phyloP scores from a whole-genome alignment of 331 rosid species.

The Malus hybrid region DNA sequence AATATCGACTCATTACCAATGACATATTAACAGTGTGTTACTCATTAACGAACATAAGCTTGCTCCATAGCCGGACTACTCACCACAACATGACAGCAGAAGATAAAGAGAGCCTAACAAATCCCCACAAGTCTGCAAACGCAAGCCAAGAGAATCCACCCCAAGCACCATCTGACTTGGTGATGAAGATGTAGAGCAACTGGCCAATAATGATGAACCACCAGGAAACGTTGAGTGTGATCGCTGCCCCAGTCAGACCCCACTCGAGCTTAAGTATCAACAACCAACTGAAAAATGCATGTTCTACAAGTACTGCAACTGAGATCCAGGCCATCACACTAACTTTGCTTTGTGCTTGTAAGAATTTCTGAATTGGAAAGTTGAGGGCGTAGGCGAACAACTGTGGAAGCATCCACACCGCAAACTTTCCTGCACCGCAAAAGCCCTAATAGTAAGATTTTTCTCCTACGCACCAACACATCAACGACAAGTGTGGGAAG shows the following conservation, averaged over 20 bases:
- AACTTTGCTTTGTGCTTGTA: constrained; percentile 73
- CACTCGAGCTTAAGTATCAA: constrained; percentile 52
- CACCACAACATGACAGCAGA: constrained; percentile 87
- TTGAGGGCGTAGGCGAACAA: constrained; percentile 68
- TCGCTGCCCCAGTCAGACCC: constrained; percentile 72
- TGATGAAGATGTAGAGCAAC: constrained; percentile 44
- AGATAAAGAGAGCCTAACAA: constrained; percentile 72
- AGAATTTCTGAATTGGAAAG: constrained; percentile 72
- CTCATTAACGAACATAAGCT: neutral
- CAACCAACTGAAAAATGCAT: constrained; percentile 53
- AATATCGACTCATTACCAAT: too few relatives aligned
- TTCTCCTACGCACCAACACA: too few relatives aligned
- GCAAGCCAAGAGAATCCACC: constrained; percentile 73
- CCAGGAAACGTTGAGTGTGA: constrained; percentile 61
- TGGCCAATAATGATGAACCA: constrained; percentile 52
- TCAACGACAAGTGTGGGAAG: too few relatives aligned
- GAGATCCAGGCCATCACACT: constrained; percentile 54
- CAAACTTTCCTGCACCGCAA: constrained; percentile 48
- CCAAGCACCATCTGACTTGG: constrained; percentile 85
- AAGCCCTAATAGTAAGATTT: neutral
- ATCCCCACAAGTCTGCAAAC: constrained; percentile 49
- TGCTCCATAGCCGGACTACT: neutral
- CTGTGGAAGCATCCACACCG: constrained; percentile 69
- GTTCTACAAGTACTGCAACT: constrained; percentile 33
- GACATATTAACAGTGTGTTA: neutral